Conservation (phyloP, 75 land plant species). For the Sequoia sempervirens region DNA sequence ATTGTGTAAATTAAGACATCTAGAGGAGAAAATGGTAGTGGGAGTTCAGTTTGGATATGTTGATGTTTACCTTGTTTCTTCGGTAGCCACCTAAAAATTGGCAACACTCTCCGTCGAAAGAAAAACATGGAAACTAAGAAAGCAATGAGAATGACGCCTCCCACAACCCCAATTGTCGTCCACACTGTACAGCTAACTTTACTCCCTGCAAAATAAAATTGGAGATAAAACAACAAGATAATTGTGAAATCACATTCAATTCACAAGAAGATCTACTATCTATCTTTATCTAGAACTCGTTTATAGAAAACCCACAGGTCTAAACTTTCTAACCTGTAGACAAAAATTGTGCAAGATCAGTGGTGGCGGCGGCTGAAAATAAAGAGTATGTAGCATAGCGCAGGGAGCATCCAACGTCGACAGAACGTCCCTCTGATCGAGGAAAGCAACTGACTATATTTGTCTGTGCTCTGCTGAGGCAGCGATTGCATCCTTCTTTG, state of each 20-base stretch:
- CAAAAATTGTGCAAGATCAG: constrained; percentile 12
- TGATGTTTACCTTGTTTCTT: neutral
- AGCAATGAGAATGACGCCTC: constrained; percentile 3
- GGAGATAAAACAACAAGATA: too few species aligned
- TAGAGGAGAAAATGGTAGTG: neutral
- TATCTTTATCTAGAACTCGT: too few species aligned
- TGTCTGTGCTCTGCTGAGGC: constrained; percentile 19
- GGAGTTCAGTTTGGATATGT: neutral
- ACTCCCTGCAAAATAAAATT: neutral
- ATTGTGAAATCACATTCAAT: too few species aligned
- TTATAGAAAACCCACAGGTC: too few species aligned
- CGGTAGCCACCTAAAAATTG: neutral
- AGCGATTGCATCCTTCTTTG: constrained; percentile 13
- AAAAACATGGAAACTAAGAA: neutral
- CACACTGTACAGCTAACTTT: neutral
- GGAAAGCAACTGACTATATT: constrained; percentile 18
- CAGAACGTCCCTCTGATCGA: constrained; percentile 16
- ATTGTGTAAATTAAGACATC: too few species aligned
- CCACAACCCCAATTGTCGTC: constrained; percentile 15
- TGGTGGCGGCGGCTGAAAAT: constrained; percentile 16
- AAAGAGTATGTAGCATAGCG: constrained; percentile 21
- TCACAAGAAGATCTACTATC: too few species aligned
- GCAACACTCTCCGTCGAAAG: neutral
- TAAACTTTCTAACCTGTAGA: neutral
- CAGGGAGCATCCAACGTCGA: constrained; percentile 35